Percentiles rank a stretch among this genome's conserved stretches.
phyloP scores from a whole-genome alignment of 1,139 yeast species.

The Saccharomycopsis phalli region DNA sequence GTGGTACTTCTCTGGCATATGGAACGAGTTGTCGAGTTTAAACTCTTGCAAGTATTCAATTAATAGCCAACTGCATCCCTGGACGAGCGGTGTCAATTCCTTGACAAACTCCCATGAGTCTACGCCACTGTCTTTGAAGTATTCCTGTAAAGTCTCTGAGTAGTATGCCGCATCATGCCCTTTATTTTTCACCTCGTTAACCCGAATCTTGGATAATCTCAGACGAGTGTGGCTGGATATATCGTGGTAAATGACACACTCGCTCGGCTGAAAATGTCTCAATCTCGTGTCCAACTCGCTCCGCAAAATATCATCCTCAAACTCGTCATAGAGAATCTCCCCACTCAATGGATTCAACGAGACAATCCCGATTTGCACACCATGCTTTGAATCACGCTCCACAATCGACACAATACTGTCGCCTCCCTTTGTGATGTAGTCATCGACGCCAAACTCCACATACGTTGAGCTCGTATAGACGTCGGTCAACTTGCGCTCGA shows the following conservation, averaged over 20 bases:
- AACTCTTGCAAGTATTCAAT: constrained; percentile 53
- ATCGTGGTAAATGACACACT: constrained; percentile 43
- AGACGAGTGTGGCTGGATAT: constrained; percentile 24
- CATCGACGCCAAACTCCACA: constrained; percentile 41
- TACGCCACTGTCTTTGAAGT: not conserved
- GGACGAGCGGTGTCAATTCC: not conserved
- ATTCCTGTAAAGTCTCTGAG: not conserved
- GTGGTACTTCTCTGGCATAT: constrained; percentile 31
- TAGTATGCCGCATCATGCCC: no score
- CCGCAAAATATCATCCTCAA: constrained; percentile 45
- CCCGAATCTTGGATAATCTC: constrained; percentile 14
- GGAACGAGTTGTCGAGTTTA: constrained; percentile 48
- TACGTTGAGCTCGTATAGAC: constrained; percentile 83
- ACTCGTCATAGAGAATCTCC: constrained; percentile 61
- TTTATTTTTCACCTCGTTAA: constrained; percentile 21
- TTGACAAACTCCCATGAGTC: not conserved
- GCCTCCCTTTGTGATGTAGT: constrained; percentile 21
- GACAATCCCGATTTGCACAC: constrained; percentile 35
- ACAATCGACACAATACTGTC: constrained; percentile 24
- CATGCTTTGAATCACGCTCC: constrained; percentile 18
- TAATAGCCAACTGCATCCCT: constrained; percentile 25
- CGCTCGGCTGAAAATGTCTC: constrained; percentile 67
- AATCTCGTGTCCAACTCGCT: constrained; percentile 66
- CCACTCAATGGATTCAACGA: constrained; percentile 78
- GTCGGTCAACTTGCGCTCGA: constrained; percentile 59